Conservation (phyloP, 78 protist species). For the Dictyostelium firmibasis region DNA sequence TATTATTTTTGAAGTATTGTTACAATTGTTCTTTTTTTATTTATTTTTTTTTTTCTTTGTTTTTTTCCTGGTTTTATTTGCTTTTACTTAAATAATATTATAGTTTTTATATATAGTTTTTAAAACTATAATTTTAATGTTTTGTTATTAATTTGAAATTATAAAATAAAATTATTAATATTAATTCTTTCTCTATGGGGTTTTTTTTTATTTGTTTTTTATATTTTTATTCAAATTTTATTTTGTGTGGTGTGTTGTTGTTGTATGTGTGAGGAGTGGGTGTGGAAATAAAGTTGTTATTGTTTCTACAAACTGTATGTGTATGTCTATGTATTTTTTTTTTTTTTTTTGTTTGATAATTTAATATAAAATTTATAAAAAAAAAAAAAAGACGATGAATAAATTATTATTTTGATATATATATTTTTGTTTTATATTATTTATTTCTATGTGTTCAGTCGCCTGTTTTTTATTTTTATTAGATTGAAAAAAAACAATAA, state of each 20-base stretch:
- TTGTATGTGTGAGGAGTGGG: background rate
- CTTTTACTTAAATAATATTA: background rate
- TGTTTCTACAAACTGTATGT: background rate
- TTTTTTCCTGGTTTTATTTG: background rate
- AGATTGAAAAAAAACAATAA: background rate
- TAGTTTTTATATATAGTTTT: background rate
- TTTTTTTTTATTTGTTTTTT: background rate
- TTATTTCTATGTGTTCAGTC: background rate
- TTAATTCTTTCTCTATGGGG: background rate
- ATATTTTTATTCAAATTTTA: slow-evolving; percentile 4
- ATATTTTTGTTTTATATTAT: too few relatives aligned
- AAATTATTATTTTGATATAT: background rate
- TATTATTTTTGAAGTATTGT: background rate
- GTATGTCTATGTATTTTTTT: too few relatives aligned
- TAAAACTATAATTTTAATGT: background rate
- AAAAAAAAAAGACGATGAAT: background rate
- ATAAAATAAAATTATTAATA: background rate
- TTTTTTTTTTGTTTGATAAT: too few relatives aligned
- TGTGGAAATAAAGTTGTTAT: background rate
- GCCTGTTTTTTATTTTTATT: background rate
- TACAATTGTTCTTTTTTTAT: background rate
- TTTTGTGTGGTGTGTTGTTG: background rate
- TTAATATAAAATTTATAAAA: too few relatives aligned
- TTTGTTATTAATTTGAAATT: background rate
- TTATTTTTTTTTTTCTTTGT: background rate